These are phyloP conservation scores for Colletotrichum eremochloae DNA, from an alignment of 2,329 filamentous ascomycete species.

Conservation along the genomic window DNA sequence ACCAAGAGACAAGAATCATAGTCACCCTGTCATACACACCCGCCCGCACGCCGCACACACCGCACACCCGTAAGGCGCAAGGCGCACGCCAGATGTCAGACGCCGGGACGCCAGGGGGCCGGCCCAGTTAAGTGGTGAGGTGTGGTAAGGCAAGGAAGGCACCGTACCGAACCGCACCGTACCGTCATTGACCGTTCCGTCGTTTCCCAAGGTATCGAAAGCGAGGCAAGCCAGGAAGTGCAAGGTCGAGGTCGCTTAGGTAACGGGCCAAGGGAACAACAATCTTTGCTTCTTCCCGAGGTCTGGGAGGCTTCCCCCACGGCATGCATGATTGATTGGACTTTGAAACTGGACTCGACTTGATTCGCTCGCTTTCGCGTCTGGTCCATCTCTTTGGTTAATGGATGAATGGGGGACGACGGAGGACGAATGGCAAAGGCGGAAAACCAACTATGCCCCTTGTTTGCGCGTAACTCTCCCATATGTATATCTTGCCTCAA, in stretches of 20 bases:
- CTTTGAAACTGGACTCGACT: background rate
- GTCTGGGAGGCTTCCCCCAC: background rate
- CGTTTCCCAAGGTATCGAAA: background rate
- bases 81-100: constrained; percentile 23
- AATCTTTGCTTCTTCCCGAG: background rate
- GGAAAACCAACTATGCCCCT: background rate
- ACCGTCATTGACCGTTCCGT: constrained; percentile 8
- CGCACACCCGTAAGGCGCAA: background rate
- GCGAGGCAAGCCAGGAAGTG: background rate
- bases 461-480: background rate
- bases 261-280: background rate
- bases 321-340: background rate
- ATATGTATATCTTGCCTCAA: background rate
- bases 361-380: background rate
- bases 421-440: background rate
- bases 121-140: constrained; percentile 24
- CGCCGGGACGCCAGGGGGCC: constrained; percentile 11
- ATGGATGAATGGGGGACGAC: background rate
- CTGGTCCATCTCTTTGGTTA: background rate
- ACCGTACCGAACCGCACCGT: constrained; percentile 18
- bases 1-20: background rate
- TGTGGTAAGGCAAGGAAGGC: constrained; percentile 20
- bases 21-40: background rate
- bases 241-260: background rate
- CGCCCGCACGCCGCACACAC: background rate